Conservation (phyloP, 2,329 filamentous ascomycete genomes). For the Eutypa lata region DNA sequence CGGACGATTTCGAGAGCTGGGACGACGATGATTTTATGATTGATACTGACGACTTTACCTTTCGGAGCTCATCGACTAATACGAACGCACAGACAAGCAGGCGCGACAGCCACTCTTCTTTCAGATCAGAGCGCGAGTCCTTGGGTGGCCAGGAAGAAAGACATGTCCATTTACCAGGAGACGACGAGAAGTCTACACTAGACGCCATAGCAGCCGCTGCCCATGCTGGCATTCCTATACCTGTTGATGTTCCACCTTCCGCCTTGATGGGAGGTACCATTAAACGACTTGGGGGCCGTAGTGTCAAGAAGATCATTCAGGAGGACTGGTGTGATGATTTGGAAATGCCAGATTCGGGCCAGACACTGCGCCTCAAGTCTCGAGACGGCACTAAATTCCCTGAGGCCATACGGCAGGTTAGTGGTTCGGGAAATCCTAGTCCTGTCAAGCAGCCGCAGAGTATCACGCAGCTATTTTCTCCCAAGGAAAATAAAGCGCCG, state of each 20-base stretch:
- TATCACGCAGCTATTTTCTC: background rate
- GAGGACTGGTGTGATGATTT: slow-evolving; percentile 82
- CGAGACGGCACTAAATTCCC: slow-evolving; percentile 61
- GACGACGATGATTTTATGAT: slow-evolving; percentile 75
- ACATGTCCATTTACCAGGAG: slow-evolving; percentile 78
- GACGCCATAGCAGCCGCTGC: slow-evolving; percentile 87
- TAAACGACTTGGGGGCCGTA: slow-evolving; percentile 77
- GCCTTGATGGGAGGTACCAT: slow-evolving; percentile 91
- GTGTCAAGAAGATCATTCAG: slow-evolving; percentile 68
- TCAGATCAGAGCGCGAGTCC: slow-evolving; percentile 79
- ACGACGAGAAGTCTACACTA: slow-evolving; percentile 78
- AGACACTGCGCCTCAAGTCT: slow-evolving; percentile 63
- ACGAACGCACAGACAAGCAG: slow-evolving; percentile 48
- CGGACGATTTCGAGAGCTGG: slow-evolving; percentile 70
- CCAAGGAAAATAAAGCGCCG: slow-evolving; percentile 31
- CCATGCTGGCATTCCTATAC: slow-evolving; percentile 87
- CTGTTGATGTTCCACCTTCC: slow-evolving; percentile 80
- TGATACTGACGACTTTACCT: slow-evolving; percentile 63
- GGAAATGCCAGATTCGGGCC: slow-evolving; percentile 60
- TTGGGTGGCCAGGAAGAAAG: slow-evolving; percentile 79
- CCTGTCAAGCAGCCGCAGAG: slow-evolving; percentile 41
- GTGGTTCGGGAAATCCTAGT: slow-evolving; percentile 53
- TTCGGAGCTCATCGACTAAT: slow-evolving; percentile 49
- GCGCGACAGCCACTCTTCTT: slow-evolving; percentile 77
- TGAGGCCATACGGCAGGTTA: slow-evolving; percentile 66